Base-by-base conservation (phyloP, 495 filamentous ascomycete genomes). In the Penicillium nucicola region DNA sequence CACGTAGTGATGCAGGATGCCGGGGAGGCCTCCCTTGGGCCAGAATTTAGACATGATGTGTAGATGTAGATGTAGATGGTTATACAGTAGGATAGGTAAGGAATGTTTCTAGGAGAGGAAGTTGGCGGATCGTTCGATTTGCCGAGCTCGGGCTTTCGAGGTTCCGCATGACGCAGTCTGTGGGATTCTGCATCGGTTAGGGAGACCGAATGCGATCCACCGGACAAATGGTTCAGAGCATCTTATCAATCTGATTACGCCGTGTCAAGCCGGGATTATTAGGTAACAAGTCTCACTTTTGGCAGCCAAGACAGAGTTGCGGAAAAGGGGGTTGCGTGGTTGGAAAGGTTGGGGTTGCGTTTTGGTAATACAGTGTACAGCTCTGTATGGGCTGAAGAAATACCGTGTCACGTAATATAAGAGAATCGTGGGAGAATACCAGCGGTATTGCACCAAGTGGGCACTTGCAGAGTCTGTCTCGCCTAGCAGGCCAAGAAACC, bases 1-100 rank as follows among this genome's bases (percentile, higher is more conserved):
- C 64, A 78, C 77, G 46, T 74, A 82, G 53, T 77, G 77, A 60
- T 85, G 82, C 15, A 85, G 60, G 42, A 75, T 78, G 15, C 82
- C 82, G 2, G 77, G 72, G 19, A 77, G 64, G 7, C 74, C 74
- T 4, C 70, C 66, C 34, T 69, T 70, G 3, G 75, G 75, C 74
- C 75, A 78, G 64, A 77, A 78, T 45, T 76, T 73, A 42, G 74
- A 74, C 71, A 76, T 74, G 10, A 47, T 60, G 56, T n/a, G n/a
- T n/a, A n/a, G n/a, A n/a, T n/a, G n/a, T n/a, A 31, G 12, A 33
- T 5, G 39, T 34, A 19, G 32, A 42, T 34, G 19, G 22, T 32
- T 12, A 25, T 36, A 28, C 22, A 42, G 25, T 41, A 17, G 0
- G 23, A 14, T 14, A 11, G 32, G 23, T 12, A 13, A 37, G 14